Evolutionary conservation across 2,329 filamentous ascomycete genomes (phyloP), one percentile per base, ranked within the genome.

Genomic region (Fusarium graminum): DNA sequence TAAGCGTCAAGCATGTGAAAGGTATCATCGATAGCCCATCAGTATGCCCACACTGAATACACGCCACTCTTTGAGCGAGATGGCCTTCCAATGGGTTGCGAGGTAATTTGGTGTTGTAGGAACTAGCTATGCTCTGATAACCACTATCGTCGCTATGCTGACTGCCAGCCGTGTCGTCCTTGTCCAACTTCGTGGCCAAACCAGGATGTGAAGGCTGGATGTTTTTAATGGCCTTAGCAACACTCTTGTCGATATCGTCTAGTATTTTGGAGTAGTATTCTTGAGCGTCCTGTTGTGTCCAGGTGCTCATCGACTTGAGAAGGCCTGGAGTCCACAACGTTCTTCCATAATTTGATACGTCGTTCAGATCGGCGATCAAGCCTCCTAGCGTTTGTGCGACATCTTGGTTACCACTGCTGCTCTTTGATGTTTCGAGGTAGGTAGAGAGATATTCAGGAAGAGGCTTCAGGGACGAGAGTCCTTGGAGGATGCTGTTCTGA

Each of bases 201-300:
- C 82, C 81, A 0, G 76, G 68, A 32, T 68, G 68, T 12, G 69
- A 72, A 13, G 69, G 72, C 25, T 71, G 72, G 13, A 56, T 52
- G 22, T 58, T 67, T 7, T 76, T 72, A 17, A 77, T 72, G 43
- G 83, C 83, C 67, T 83, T 85, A 19, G 82, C 80, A 39, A 92
- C 82, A 74, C 96, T 92, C 72, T 90, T 90, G 72, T 97, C 92
- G 28, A 97, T 82, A 70, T 94, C 90, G 68, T 94, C 93, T 45
- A 97, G 78, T 14, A 99, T 84, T 73, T 94, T 96, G 16, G 93
- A 94, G 72, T 92, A 97, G 77, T 98, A 99, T 77, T 99, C 95
- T 75, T 98, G 95, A 7, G 95, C 95, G 79, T 99, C 95, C 78
- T 99, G 95, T 75, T 98, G 95, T 70, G 96, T 92, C 87, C 92